A percentile compares a stretch with the other conserved stretches of the same genome.
Evolutionary conservation across 2,329 filamentous ascomycete species (phyloP).

Genomic region (Cladophialophora yegresii): DNA sequence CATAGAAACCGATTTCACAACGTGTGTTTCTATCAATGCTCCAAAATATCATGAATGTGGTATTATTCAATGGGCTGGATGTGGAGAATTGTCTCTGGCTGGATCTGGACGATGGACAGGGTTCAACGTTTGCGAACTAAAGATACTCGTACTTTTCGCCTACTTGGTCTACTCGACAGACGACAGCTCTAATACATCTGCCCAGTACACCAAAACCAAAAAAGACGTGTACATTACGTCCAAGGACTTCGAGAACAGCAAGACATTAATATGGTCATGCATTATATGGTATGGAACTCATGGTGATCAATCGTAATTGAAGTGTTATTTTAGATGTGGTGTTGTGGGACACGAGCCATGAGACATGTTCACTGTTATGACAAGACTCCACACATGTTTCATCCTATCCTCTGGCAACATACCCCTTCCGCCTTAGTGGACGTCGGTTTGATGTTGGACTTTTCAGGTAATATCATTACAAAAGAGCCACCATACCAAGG

Average conservation of each 20-base stretch:
- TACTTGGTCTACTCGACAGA: background rate
- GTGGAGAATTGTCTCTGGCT: background rate
- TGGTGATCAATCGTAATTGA: background rate
- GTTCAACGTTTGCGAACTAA: background rate
- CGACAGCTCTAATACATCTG: background rate
- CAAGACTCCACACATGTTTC: background rate
- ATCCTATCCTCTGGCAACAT: background rate
- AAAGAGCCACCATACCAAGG: conserved; percentile 26
- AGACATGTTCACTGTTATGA: background rate
- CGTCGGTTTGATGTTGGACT: background rate
- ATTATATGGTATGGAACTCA: background rate
- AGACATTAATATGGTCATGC: background rate
- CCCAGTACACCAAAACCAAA: too few relatives aligned
- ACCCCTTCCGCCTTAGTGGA: background rate
- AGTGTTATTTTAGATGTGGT: background rate
- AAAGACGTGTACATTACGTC: too few relatives aligned
- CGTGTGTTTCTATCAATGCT: background rate
- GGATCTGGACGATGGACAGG: background rate
- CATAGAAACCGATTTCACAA: background rate
- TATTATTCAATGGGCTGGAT: background rate
- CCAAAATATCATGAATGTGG: background rate
- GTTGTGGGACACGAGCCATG: background rate
- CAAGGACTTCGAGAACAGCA: background rate
- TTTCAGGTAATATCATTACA: conserved; percentile 11
- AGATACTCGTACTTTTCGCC: background rate